A percentile compares a stretch with the other conserved stretches of the same genome.
Conservation (phyloP, 306 rosid species). For the Carpinus viminea region DNA sequence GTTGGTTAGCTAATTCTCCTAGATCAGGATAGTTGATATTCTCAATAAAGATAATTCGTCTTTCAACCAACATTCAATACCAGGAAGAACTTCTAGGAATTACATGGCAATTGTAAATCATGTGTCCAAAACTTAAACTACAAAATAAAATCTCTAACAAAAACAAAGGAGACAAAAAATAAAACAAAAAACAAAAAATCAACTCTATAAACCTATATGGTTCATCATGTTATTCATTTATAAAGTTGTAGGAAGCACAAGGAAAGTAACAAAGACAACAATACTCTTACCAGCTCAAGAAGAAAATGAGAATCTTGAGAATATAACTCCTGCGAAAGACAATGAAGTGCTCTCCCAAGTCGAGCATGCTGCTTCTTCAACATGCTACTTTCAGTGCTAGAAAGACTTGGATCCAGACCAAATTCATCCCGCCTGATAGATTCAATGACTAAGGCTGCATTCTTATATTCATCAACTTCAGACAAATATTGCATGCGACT, state of each 20-base stretch:
- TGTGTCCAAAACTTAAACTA: not conserved
- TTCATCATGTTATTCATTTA: slow-evolving; percentile 1
- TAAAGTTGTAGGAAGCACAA: slow-evolving; percentile 9
- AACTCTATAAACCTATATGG: slow-evolving; percentile 2
- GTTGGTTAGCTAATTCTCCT: too few species aligned
- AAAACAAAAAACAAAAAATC: not conserved
- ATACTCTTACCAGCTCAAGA: slow-evolving; percentile 83
- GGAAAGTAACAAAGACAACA: slow-evolving; percentile 12
- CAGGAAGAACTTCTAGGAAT: not conserved
- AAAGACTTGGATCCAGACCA: slow-evolving; percentile 78
- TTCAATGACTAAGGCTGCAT: slow-evolving; percentile 66
- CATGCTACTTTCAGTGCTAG: slow-evolving; percentile 61
- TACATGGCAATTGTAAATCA: not conserved
- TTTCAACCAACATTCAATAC: not conserved
- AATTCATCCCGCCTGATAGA: slow-evolving; percentile 91
- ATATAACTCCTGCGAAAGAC: slow-evolving; percentile 95
- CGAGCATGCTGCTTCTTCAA: slow-evolving; percentile 96
- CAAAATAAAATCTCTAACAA: not conserved
- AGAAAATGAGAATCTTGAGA: slow-evolving; percentile 98
- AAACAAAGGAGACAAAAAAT: not conserved
- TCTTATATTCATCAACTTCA: slow-evolving; percentile 42
- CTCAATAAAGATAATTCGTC: not conserved
- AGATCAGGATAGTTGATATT: too few species aligned
- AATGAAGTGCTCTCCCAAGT: slow-evolving; percentile 95
- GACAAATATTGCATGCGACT: slow-evolving; percentile 26